Percentiles rank a stretch among this genome's conserved stretches.
Conservation (phyloP, 208 protist species). For the Leishmania martiniquensis region DNA sequence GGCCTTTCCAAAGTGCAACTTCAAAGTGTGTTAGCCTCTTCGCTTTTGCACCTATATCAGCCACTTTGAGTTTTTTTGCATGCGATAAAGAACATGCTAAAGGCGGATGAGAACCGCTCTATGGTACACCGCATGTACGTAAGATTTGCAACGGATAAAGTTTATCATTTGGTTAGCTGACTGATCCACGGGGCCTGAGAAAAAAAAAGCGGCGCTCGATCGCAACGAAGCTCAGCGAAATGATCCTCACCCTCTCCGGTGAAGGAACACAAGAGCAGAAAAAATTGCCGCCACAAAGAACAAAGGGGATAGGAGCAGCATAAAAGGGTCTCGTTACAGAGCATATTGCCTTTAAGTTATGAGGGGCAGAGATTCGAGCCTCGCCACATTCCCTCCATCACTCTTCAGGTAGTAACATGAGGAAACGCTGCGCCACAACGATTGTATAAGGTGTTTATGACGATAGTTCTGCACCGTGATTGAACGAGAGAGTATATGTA, state of each 20-base stretch:
- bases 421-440: slow-evolving; percentile 27
- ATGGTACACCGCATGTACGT: background rate
- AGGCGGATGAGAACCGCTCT: background rate
- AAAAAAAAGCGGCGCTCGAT: slow-evolving; percentile 10
- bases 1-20: background rate
- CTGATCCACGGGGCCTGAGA: background rate
- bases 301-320: background rate
- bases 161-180: background rate
- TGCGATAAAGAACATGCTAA: too few relatives aligned
- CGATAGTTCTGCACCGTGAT: slow-evolving; percentile 9
- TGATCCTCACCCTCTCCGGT: background rate
- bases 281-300: background rate
- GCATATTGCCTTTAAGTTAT: slow-evolving; percentile 25
- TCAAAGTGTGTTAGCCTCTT: background rate
- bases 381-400: slow-evolving; percentile 27
- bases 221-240: background rate
- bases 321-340: background rate
- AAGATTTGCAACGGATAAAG: background rate
- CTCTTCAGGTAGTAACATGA: slow-evolving; percentile 33
- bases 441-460: slow-evolving; percentile 22
- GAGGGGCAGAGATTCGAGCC: slow-evolving; percentile 31
- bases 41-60: background rate
- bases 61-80: background rate
- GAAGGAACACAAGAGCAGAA: background rate
- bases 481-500: slow-evolving; percentile 31